Base-by-base conservation (phyloP, 345 rosid species). In the Salix purpurea region DNA sequence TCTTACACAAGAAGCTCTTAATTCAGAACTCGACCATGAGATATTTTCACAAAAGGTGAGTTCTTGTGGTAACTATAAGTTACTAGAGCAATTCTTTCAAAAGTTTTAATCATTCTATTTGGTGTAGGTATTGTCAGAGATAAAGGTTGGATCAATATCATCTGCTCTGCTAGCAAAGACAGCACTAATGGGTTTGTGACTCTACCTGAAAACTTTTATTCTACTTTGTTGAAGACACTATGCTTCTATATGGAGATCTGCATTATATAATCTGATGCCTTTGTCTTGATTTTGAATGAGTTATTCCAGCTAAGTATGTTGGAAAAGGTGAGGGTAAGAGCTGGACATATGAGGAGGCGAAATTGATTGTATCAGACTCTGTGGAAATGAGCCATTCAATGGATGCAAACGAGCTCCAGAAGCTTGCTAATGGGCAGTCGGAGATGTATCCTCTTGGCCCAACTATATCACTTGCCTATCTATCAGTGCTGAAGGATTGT, bases 371-470 rank as follows among this genome's bases (percentile, higher is more conserved):
- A 71, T 86, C 92, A 74, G 88, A 91, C 65, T 92, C 98, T 28
- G 83, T 91, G 62, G 97, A 91, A 85, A 86, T 92, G 91, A 87
- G 97, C 83, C 97, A 90, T 80, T 87, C 92, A 73, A 82, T 75
- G 89, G 84, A 86, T 76, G 69, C 81, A 74, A 65, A 84, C 71
- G 86, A 92, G 83, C 86, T 94, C 73, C 87, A 88, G 73, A 85
- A 80, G 82, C 95, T 92, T 84, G 85, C 85, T 69, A 84, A 90
- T 81, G 91, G 91, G 77, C 91, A 94, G 84, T 86, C 97, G 73
- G 97, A 92, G 85, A 91, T 83, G 88, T 94, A 94, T 81, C 97
- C 97, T 36, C 91, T 94, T 80, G 98, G 95, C 74, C 97, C 98
- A 83, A 83, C 89, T 50, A 90, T 92, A 70, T 97, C 97, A 60